Evolutionary conservation across 192 early-diverging fungal species (phyloP), one percentile per base, ranked within the genome.

Genomic region (Funneliformis geosporum): DNA sequence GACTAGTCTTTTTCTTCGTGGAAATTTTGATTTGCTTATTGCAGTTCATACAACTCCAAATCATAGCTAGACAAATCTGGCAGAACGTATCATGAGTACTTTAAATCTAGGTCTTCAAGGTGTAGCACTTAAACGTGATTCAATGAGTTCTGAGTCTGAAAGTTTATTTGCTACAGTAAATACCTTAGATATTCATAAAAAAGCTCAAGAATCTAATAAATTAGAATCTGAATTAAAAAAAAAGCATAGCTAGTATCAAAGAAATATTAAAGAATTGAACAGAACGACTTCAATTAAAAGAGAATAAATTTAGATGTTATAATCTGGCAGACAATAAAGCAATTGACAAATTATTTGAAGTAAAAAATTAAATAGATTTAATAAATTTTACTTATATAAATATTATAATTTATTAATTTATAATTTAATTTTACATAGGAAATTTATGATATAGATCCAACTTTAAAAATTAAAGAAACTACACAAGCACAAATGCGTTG

Each of bases 141-240:
- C 18, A 65, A 65, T 65, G 27, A 65, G 28, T 38, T 4, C 27
- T 5, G 14, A 65, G 33, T 33, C 62, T 65, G 28, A 65, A 65
- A 11, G 1, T 28, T 11, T 65, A 65, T 65, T 65, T 65, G 62
- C 5, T 14, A 65, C 14, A 6, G 2, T 10, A 65, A 65, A 65
- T 50, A 65, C 27, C 0, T 25, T 65, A 65, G 14, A 65, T 65
- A 33, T 65, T n/a, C 25, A 0, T 8, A 65, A 8, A 4, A 65
- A 65, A 65, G 62, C 10, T 28, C 5, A 65, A 33, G 14, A 38
- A 65, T 65, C 25, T 65, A 65, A 28, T 33, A 38, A 65, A 65
- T 65, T 65, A 65, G 28, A 65, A 65, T 65, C 27, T 38, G 27
- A 65, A 9, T 64, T 64, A 64, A 64, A 64, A 64, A 14, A 64